Conservation (phyloP, 1,284 basidiomycete genomes). For the Ustilago shanxiensis region DNA sequence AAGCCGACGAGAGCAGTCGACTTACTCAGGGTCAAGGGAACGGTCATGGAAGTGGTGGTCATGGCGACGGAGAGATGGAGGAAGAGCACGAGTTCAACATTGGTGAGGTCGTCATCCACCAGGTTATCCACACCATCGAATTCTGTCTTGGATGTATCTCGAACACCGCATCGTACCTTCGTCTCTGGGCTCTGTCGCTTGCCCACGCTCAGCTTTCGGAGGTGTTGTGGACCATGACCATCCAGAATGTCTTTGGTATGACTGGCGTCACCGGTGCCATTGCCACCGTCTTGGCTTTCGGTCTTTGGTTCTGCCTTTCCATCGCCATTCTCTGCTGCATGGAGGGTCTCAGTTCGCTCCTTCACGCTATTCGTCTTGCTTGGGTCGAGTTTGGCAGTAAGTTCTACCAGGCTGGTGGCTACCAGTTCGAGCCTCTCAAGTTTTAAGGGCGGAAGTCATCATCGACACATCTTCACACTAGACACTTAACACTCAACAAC, state of each 20-base stretch:
- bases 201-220: slow-evolving; percentile 98
- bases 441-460: slow-evolving; percentile 17
- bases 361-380: slow-evolving; percentile 95
- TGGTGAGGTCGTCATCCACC: slow-evolving; percentile 94
- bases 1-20: slow-evolving; percentile 72
- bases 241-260: slow-evolving; percentile 68
- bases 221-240: slow-evolving; percentile 74
- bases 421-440: slow-evolving; percentile 72
- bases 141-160: slow-evolving; percentile 99
- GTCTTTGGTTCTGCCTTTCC: slow-evolving; percentile 86
- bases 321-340: slow-evolving; percentile 81
- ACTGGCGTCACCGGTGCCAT: slow-evolving; percentile 74
- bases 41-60: slow-evolving; percentile 85
- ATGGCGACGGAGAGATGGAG: slow-evolving; percentile 78
- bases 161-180: slow-evolving; percentile 98
- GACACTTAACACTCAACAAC: not conserved
- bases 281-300: slow-evolving; percentile 77
- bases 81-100: slow-evolving; percentile 79
- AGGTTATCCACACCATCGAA: slow-evolving; percentile 82
- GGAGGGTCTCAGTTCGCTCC: slow-evolving; percentile 83
- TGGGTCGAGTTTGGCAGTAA: slow-evolving; percentile 99
- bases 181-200: slow-evolving; percentile 97
- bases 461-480: not conserved
- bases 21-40: slow-evolving; percentile 67
- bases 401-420: slow-evolving; percentile 90